These are phyloP conservation scores for Luffa aegyptiaca DNA, from an alignment of 306 rosid species.

Conservation along the genomic window DNA sequence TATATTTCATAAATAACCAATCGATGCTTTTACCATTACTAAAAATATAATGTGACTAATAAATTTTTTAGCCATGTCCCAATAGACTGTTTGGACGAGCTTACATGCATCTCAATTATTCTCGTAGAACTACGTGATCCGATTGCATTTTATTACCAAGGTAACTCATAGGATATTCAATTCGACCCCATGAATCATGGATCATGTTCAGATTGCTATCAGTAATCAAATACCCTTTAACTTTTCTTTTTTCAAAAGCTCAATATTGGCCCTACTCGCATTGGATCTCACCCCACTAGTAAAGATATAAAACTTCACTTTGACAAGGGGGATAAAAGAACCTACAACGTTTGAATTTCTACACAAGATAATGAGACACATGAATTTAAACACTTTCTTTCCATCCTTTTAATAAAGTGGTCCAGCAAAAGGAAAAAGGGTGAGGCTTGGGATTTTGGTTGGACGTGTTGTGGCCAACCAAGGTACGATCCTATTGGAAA, in stretches of 20 bases:
- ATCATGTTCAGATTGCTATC: not conserved
- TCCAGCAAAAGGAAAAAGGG: not conserved
- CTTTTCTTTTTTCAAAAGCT: not conserved
- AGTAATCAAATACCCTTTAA: not conserved
- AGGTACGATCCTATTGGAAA: not conserved
- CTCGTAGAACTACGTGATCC: too few species aligned
- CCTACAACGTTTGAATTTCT: not conserved
- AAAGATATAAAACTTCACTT: not conserved
- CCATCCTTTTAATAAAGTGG: conserved; percentile 2
- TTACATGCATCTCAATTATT: too few species aligned
- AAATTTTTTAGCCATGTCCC: not conserved
- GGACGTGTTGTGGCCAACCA: not conserved
- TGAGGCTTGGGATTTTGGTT: conserved; percentile 5
- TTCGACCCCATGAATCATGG: too few species aligned
- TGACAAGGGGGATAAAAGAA: not conserved
- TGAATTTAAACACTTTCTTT: not conserved
- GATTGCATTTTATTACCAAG: too few species aligned
- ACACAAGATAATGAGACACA: conserved; percentile 5
- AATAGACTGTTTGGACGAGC: not conserved
- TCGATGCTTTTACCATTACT: too few species aligned
- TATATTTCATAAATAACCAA: too few species aligned
- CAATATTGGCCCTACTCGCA: not conserved
- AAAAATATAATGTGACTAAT: not conserved
- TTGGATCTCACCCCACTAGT: not conserved
- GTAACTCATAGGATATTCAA: too few species aligned